phyloP scores from a whole-genome alignment of 1,284 basidiomycete species.

The Coniophora puteana region DNA sequence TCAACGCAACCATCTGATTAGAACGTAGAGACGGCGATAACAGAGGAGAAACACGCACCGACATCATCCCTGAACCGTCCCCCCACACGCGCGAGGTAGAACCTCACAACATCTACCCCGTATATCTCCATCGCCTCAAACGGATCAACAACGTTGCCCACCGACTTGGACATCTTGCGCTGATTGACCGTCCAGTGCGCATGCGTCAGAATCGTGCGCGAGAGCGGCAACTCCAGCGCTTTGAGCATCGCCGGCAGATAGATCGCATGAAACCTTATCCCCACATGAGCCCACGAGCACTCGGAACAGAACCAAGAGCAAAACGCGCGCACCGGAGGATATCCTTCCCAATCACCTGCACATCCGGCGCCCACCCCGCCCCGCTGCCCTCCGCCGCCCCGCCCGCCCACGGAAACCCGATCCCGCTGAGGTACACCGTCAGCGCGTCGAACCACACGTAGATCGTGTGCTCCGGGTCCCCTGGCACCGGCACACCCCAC shows the following conservation, averaged over 20 bases:
- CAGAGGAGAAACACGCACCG: constrained; percentile 41
- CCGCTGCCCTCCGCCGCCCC: constrained; percentile 12
- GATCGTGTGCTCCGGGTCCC: constrained; percentile 78
- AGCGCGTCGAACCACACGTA: constrained; percentile 97
- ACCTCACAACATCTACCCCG: constrained; percentile 75
- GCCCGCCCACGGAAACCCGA: constrained; percentile 68
- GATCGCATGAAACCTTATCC: constrained; percentile 78
- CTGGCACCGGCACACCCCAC: constrained; percentile 89
- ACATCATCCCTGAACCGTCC: constrained; percentile 78
- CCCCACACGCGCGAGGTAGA: constrained; percentile 80
- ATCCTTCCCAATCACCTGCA: constrained; percentile 92
- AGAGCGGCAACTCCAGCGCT: constrained; percentile 69
- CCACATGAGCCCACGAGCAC: neutral
- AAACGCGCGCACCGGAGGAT: constrained; percentile 64
- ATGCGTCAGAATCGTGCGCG: constrained; percentile 71
- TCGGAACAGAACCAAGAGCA: neutral
- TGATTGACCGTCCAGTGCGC: constrained; percentile 90
- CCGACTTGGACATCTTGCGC: constrained; percentile 89
- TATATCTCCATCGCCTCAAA: constrained; percentile 68
- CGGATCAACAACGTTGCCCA: constrained; percentile 89
- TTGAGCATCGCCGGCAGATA: constrained; percentile 88
- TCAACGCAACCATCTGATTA: neutral
- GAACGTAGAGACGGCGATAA: neutral
- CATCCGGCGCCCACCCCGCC: constrained; percentile 76
- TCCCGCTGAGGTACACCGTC: constrained; percentile 81